phyloP scores from a whole-genome alignment of 495 filamentous ascomycete genomes.

The Lineolata rhizophorae region DNA sequence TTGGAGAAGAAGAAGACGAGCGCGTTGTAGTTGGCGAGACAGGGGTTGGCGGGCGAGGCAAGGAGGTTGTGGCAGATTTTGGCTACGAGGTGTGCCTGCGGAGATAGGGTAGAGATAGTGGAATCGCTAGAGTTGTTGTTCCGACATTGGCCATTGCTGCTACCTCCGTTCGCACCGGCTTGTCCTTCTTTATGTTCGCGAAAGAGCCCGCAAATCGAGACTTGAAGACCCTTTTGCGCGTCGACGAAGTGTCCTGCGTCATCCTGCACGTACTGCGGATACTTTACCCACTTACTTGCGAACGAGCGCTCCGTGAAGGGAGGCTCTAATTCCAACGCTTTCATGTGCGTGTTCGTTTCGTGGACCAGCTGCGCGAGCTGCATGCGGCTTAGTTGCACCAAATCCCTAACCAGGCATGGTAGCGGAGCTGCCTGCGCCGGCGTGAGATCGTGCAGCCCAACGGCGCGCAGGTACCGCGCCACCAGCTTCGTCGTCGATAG shows the following conservation, averaged over 20 bases:
- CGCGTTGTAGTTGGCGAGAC: constrained; percentile 41
- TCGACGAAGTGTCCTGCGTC: neutral
- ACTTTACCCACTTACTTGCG: too few relatives aligned
- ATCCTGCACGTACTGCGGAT: too few relatives aligned
- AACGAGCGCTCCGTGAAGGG: too few relatives aligned
- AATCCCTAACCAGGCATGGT: too few relatives aligned
- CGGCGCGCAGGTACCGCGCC: too few relatives aligned
- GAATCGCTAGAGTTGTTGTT: neutral
- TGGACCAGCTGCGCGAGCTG: too few relatives aligned
- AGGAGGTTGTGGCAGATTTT: constrained; percentile 50
- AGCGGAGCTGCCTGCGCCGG: too few relatives aligned
- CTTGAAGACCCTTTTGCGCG: neutral
- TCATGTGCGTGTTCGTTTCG: too few relatives aligned
- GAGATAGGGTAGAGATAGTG: neutral
- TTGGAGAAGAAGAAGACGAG: constrained; percentile 34
- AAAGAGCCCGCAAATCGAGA: neutral
- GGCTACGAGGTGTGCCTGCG: constrained; percentile 15
- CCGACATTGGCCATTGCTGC: neutral
- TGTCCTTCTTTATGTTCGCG: neutral
- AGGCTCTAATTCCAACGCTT: too few relatives aligned
- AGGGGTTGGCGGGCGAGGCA: constrained; percentile 30
- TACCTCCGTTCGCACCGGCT: neutral
- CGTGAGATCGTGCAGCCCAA: too few relatives aligned
- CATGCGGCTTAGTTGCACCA: too few relatives aligned
- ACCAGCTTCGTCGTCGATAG: too few relatives aligned